Evolutionary conservation across 2,329 filamentous ascomycete species (phyloP).

Genomic region (Colletotrichum orchidophilum): DNA sequence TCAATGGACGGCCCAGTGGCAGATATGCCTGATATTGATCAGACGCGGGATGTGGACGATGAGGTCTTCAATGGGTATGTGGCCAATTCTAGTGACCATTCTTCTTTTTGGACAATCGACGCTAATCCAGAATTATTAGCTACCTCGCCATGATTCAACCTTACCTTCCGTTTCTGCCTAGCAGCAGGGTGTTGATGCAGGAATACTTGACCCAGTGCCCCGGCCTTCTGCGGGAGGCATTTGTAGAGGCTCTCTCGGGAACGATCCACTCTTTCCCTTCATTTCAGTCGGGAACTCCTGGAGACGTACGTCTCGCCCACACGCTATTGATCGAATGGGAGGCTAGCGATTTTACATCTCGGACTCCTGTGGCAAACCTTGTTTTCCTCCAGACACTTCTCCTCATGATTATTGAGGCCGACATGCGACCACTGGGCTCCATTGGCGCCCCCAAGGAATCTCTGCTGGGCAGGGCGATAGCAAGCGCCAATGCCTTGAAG

Average conservation of each 20-base stretch:
- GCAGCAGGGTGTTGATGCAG: conserved; percentile 64
- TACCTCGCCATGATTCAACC: conserved; percentile 74
- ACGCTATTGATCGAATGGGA: conserved; percentile 64
- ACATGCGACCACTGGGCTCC: conserved; percentile 58
- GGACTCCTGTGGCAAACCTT: conserved; percentile 54
- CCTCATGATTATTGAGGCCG: conserved; percentile 72
- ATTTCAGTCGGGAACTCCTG: conserved; percentile 47
- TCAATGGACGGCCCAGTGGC: conserved; percentile 47
- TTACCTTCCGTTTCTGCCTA: conserved; percentile 72
- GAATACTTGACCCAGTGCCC: conserved; percentile 66
- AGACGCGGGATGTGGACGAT: conserved; percentile 52
- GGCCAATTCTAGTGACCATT: neutral
- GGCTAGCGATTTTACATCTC: conserved; percentile 46
- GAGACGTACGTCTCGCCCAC: conserved; percentile 55
- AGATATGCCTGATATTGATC: conserved; percentile 45
- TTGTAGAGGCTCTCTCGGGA: conserved; percentile 69
- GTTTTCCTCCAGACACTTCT: conserved; percentile 74
- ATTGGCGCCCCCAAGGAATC: conserved; percentile 60
- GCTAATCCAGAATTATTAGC: conserved; percentile 44
- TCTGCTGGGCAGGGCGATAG: conserved; percentile 72
- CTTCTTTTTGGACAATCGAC: neutral
- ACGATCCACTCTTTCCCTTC: conserved; percentile 63
- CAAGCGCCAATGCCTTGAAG: conserved; percentile 71
- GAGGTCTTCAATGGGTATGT: conserved; percentile 56
- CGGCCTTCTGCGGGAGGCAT: conserved; percentile 67